Base-by-base conservation (phyloP, 257 asterid genomes). In the Solanum arcanum region DNA sequence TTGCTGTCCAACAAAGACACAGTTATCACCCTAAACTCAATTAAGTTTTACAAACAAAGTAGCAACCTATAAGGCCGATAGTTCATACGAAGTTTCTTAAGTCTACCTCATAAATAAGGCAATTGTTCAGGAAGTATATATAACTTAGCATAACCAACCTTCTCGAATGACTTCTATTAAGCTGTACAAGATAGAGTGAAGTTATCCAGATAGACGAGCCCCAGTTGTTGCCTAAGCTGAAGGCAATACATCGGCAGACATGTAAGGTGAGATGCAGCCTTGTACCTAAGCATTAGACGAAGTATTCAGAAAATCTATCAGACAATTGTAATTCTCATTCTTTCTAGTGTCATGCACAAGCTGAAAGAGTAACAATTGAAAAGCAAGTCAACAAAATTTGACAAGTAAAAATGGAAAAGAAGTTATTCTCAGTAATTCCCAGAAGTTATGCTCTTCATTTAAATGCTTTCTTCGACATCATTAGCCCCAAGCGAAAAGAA, bases 231-330 rank as follows among this genome's bases (percentile, higher is more conserved):
- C 88, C 90, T 94, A 93, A 88, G 89, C 92, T 88, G 90, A 83
- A 80, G 97, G 89, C 82, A 96, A 90, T 25, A 93, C 96, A 86
- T 96, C 92, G 15, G 93, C 89, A 35, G 98, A 92, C 98, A 95
- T 90, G 95, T 95, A 94, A 5, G 98, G 99, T 8, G 98, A 94
- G 80, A 92, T 69, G 85, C 98, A 95, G 72, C 98, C 99, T 87
- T 92, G 98, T 72, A 95, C 97, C 99, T 96, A 97, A 76, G 90
- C 88, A 62, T 87, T 83, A 60, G 84, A 86, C 21, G 16, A 16
- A 10, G 66, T 39, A 35, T 35, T 60, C 49, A 42, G 39, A 56
- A 31, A 68, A 20, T 66, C 23, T 70, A 46, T 77, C 47, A 29
- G 68, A 29, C 68, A 47, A 80, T 80, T 41, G 25, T 18, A 47